Conservation (phyloP, 495 filamentous ascomycete genomes). For the Penicillium goetzii region DNA sequence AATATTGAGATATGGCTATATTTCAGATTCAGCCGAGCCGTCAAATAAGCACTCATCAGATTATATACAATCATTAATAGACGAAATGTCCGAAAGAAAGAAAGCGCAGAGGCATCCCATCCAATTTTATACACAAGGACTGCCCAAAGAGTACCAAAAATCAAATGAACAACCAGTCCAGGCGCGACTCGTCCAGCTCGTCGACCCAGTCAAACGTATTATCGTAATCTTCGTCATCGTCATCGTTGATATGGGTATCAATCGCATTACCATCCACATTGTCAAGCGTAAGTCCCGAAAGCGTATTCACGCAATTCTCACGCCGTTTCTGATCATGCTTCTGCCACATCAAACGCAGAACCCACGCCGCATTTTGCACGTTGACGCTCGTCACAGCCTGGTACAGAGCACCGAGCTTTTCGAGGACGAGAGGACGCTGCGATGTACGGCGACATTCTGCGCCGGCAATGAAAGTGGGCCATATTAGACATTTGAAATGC, state of each 20-base stretch:
- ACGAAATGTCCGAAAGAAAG: constrained; percentile 12
- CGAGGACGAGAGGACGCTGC: constrained; percentile 42
- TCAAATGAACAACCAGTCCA: constrained; percentile 55
- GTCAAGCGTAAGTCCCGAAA: constrained; percentile 6
- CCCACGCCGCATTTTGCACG: constrained; percentile 52
- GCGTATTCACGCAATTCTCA: constrained; percentile 11
- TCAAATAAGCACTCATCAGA: not conserved
- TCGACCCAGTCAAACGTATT: constrained; percentile 51
- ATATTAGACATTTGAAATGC: constrained; percentile 55
- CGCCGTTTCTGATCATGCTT: constrained; percentile 42
- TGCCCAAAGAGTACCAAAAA: not conserved
- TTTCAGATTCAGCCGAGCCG: not conserved
- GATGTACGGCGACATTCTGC: constrained; percentile 44
- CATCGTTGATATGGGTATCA: constrained; percentile 5
- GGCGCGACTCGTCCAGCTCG: constrained; percentile 47
- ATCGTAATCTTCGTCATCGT: constrained; percentile 23
- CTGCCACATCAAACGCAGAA: constrained; percentile 52
- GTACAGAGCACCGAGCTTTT: constrained; percentile 43
- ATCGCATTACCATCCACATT: not conserved
- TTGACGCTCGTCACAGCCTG: constrained; percentile 49
- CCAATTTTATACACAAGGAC: constrained; percentile 6
- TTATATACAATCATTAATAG: constrained; percentile 23
- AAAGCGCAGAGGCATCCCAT: not conserved
- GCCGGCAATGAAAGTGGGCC: constrained; percentile 54
- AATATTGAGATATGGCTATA: not conserved